These are phyloP conservation scores for Aspergillus avenaceus DNA, from an alignment of 495 filamentous ascomycete species.

Conservation along the genomic window DNA sequence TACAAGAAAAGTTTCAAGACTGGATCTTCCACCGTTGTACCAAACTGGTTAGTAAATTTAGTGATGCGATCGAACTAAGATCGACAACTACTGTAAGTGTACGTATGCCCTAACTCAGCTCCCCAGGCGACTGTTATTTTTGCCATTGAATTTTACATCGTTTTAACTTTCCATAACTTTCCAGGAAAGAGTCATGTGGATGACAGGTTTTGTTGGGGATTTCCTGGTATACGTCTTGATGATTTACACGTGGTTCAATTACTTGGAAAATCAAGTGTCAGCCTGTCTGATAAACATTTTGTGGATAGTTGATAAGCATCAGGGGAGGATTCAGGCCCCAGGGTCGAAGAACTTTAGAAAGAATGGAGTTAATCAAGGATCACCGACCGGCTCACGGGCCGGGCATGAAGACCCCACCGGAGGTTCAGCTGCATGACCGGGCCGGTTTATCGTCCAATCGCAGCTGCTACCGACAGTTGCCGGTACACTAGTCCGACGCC, in stretches of 20 bases:
- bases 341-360: not conserved
- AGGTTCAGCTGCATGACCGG: conserved; percentile 13
- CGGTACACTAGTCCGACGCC: not conserved
- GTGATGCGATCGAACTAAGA: not conserved
- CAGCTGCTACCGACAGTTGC: conserved; percentile 4
- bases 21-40: not conserved
- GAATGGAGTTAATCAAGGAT: not conserved
- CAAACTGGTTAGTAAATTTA: not conserved
- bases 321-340: no score
- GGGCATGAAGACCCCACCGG: conserved; percentile 14
- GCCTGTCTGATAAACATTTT: not conserved
- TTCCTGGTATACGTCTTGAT: no score
- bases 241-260: no score
- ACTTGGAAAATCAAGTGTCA: no score
- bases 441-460: conserved; percentile 6
- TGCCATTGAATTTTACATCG: no score
- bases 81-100: conserved; percentile 6
- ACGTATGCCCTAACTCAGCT: not conserved
- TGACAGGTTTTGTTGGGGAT: no score
- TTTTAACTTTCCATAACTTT: no score
- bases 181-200: no score
- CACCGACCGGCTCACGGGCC: conserved; percentile 16
- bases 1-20: not conserved
- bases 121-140: not conserved
- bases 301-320: not conserved